Evolutionary conservation across 208 protist genomes (phyloP), one percentile per base, ranked within the genome.

Genomic region (Leptomonas seymouri): DNA sequence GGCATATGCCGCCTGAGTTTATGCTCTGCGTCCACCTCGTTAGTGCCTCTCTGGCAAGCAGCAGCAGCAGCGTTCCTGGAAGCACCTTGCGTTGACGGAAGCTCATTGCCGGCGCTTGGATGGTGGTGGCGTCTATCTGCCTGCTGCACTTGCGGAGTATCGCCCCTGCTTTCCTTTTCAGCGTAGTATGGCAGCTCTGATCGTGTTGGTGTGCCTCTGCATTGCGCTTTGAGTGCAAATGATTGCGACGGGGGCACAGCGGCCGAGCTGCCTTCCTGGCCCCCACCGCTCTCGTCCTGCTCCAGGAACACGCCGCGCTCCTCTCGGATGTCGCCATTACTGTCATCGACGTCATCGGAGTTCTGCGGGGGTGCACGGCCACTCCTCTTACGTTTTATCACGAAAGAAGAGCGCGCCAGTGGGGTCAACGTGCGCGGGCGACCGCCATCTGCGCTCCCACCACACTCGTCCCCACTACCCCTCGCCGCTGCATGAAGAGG

Each of bases 221-320:
- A n/a, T n/a, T n/a, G 36, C 5, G 42, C 21, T 23, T 63, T 50
- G 14, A 21, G 23, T 2, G 34, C 25, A 9, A 41, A 41, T 0
- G 7, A 23, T 16, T 63, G 58, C 23, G 58, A 21, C 1, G 58
- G 58, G 1, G 58, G 34, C 23, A 63, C 45, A 15, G 56, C 66
- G 44, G 66, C 49, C 6, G 31, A 21, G 41, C 1, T 12, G 45
- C 39, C 34, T 39, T 21, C 34, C 11, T 57, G 14, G n/a, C 46
- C 18, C n/a, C n/a, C n/a, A 3, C 51, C 27, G 30, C 53, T 31
- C 8, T 16, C 1, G 18, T 65, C 45, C 6, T 7, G n/a, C 7
- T 51, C 42, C 20, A 16, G 27, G 25, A 63, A 63, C 36, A 46
- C 58, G 30, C 59, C 31, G 15, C 28, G 6, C 27, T 51, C 58